Evolutionary conservation across 352 stramenopile species (phyloP).

Genomic region (Phytophthora boehmeriae): DNA sequence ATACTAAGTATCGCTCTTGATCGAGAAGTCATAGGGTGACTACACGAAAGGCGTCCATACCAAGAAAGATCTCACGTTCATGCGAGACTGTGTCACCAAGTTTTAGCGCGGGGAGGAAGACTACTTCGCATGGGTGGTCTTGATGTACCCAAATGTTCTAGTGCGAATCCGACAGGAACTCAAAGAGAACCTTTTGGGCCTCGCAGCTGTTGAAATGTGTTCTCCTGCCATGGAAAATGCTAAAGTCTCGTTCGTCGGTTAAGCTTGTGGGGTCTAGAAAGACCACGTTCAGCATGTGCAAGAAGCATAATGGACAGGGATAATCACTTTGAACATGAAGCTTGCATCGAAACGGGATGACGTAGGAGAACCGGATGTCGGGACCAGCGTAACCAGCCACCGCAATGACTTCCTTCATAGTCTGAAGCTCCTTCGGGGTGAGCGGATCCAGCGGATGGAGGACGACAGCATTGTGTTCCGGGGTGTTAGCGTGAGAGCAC

Average conservation of each 20-base stretch:
- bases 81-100: slow-evolving; percentile 84
- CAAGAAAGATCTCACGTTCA: slow-evolving; percentile 44
- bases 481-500: slow-evolving; percentile 13
- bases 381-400: slow-evolving; percentile 32
- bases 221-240: slow-evolving; percentile 41
- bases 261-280: no score
- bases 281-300: no score
- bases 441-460: slow-evolving; percentile 44
- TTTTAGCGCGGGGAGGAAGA: slow-evolving; percentile 77
- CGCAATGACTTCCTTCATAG: slow-evolving; percentile 40
- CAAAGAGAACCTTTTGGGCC: slow-evolving; percentile 46
- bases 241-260: no score
- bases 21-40: slow-evolving; percentile 41
- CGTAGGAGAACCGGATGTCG: slow-evolving; percentile 47
- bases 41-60: slow-evolving; percentile 34
- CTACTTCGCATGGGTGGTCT: slow-evolving; percentile 78
- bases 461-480: background rate
- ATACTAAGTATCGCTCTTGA: slow-evolving; percentile 61
- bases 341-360: slow-evolving; percentile 29
- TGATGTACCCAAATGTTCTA: slow-evolving; percentile 68
- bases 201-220: slow-evolving; percentile 23
- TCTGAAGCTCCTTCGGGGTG: slow-evolving; percentile 37
- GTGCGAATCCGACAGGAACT: slow-evolving; percentile 48
- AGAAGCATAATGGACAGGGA: no score
- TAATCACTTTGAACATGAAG: slow-evolving; percentile 19